Percentiles rank a stretch among this genome's conserved stretches.
Conservation (phyloP, 2,329 filamentous ascomycete genomes). For the Ambrosiella cleistominuta region DNA sequence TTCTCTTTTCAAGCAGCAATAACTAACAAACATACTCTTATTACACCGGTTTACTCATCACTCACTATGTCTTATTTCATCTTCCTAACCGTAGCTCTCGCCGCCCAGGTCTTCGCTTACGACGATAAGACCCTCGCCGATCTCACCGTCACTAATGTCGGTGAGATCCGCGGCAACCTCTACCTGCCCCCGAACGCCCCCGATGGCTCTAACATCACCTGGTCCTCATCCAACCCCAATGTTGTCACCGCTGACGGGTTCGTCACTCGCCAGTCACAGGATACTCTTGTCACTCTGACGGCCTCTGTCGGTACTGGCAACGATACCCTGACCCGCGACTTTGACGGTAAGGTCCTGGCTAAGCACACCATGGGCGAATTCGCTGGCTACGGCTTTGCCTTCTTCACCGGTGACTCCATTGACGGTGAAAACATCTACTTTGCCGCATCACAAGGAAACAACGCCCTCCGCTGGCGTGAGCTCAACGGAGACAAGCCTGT, state of each 20-base stretch:
- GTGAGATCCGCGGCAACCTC: slow-evolving; percentile 24
- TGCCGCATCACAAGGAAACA: slow-evolving; percentile 33
- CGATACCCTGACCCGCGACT: slow-evolving; percentile 15
- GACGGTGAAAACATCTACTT: slow-evolving; percentile 35
- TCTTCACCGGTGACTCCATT: slow-evolving; percentile 29
- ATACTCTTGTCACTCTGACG: slow-evolving; percentile 20
- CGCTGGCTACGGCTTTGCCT: slow-evolving; percentile 33
- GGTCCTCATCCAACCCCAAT: slow-evolving; percentile 20
- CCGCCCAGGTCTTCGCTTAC: slow-evolving; percentile 5
- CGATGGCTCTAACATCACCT: slow-evolving; percentile 20
- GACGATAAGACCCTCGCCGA: slow-evolving; percentile 14
- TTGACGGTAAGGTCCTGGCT: slow-evolving; percentile 21
- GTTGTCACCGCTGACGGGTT: slow-evolving; percentile 21
- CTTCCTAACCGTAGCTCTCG: slow-evolving; percentile 7
- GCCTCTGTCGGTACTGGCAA: slow-evolving; percentile 19
- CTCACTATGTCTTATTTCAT: slow-evolving; percentile 6
- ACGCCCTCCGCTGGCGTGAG: slow-evolving; percentile 33
- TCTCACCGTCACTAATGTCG: slow-evolving; percentile 20
- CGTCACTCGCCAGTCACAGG: slow-evolving; percentile 19
- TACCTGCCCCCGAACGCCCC: slow-evolving; percentile 18
- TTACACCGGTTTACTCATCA: background rate
- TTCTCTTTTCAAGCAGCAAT: too few species aligned
- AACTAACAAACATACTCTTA: too few species aligned
- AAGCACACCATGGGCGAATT: slow-evolving; percentile 19
- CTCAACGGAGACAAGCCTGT: slow-evolving; percentile 30